Evolutionary conservation across 2,329 filamentous ascomycete species (phyloP).

Genomic region (Tolypocladium tundrense): DNA sequence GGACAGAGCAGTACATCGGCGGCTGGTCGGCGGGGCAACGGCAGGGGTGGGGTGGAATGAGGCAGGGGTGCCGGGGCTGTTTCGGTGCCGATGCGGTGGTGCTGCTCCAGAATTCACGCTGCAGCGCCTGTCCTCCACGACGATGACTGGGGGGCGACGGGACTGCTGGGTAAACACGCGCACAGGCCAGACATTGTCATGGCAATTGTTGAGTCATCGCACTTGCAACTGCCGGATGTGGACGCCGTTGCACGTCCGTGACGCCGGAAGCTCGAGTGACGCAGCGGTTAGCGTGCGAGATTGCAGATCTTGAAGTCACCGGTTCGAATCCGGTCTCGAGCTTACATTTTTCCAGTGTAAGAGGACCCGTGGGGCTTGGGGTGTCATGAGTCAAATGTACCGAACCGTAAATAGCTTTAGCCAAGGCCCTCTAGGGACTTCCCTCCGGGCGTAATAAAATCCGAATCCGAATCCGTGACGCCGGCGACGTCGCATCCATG

Average conservation of each 20-base stretch:
- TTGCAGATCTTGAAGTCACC: slow-evolving; percentile 13
- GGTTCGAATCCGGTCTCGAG: slow-evolving; percentile 12
- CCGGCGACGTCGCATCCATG: not conserved
- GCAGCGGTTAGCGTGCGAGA: slow-evolving; percentile 12
- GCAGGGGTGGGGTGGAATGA: slow-evolving; percentile 1
- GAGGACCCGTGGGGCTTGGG: no score
- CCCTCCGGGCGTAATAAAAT: no score
- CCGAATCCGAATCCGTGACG: no score
- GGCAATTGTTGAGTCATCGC: not conserved
- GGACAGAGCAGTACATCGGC: slow-evolving; percentile 11
- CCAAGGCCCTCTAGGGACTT: no score
- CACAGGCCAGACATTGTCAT: not conserved
- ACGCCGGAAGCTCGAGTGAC: slow-evolving; percentile 11
- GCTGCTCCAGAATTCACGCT: not conserved
- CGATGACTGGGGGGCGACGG: not conserved
- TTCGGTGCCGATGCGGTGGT: no score
- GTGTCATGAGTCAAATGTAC: no score
- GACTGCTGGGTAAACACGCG: not conserved
- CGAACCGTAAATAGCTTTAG: no score
- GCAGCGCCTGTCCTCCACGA: not conserved
- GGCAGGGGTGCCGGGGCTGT: not conserved
- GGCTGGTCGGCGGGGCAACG: slow-evolving; percentile 15
- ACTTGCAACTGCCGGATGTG: not conserved
- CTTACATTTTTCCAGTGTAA: slow-evolving; percentile 4
- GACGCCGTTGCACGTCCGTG: no score